Evolutionary conservation across 306 rosid species (phyloP).

Genomic region (Vicia faba): DNA sequence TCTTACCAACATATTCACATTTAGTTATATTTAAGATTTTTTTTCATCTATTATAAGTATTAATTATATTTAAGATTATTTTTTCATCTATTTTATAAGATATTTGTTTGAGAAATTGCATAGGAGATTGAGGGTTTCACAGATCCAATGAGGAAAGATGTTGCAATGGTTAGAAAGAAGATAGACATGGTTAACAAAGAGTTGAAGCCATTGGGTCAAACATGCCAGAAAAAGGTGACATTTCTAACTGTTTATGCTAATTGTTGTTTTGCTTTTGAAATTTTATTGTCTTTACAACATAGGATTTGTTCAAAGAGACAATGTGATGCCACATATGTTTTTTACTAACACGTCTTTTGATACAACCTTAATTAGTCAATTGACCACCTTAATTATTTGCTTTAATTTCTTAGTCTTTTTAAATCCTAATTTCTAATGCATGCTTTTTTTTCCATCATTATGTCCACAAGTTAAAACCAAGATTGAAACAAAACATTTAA

Average conservation of each 20-base stretch:
- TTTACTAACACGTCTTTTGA: constrained; percentile 47
- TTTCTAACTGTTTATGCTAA: constrained; percentile 24
- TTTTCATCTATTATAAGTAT: neutral
- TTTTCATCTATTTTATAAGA: neutral
- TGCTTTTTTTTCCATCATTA: constrained; percentile 31
- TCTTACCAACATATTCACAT: neutral
- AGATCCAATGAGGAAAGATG: constrained; percentile 98
- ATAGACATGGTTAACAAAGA: constrained; percentile 92
- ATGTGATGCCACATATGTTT: constrained; percentile 34
- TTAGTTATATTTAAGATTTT: constrained; percentile 10
- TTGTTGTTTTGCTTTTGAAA: constrained; percentile 32
- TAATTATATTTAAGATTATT: neutral
- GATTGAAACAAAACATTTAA: neutral
- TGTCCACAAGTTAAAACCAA: neutral
- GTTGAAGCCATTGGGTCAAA: constrained; percentile 93
- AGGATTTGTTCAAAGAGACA: constrained; percentile 39
- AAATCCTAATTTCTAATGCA: neutral
- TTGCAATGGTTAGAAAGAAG: constrained; percentile 76
- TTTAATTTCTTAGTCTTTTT: constrained; percentile 42
- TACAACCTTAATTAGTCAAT: constrained; percentile 37
- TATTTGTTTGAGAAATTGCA: constrained; percentile 25
- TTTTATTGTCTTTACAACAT: constrained; percentile 28
- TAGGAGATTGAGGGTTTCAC: constrained; percentile 89
- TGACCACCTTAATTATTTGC: constrained; percentile 19
- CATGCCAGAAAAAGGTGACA: constrained; percentile 88